Base-by-base conservation (phyloP, 2,329 filamentous ascomycete genomes). In the Coniochaeta prunicola region DNA sequence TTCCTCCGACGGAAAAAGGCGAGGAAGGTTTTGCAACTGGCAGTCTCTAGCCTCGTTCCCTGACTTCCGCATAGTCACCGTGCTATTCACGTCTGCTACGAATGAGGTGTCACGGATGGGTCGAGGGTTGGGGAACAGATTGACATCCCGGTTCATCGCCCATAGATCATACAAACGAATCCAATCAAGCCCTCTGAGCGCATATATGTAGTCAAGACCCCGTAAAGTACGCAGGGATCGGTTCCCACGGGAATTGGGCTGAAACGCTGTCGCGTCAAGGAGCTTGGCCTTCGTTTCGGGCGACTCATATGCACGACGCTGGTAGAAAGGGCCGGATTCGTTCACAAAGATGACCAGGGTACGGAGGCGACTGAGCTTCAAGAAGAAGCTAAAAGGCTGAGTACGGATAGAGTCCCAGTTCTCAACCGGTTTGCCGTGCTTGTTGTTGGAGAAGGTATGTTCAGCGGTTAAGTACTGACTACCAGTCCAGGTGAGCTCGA, bases 401-500 rank as follows among this genome's bases (percentile, higher is more conserved):
- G 74, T 76, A 3, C 80, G 70, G 0, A 70, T 65, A 2, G 77
- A 80, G 1, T 70, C 30, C 53, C 53, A 65, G 56, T 64, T 73
- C 33, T 64, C 70, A 0, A 57, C 56, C 7, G 56, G 63, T 1
- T 53, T 0, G 1, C 64, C 64, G 0, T 59, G 60, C 21, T 40
- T 34, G n/a, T 19, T 30, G 3, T 21, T 10, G 2, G 1, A 26
- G 28, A 10, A 17, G 53, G 1, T 13, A 60, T 66, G 45, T 13
- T 17, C 45, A 13, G 45, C 45, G 0, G 65, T 70, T 0, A 76
- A 60, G 0, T 59, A 58, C 38, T 75, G 74, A 2, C 68, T 74
- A 3, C 76, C 77, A 0, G 68, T 64, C 68, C 75, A 79, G 1
- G 78, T 64, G 0, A 82, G 45, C 60, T 80, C 76, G 0, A 82